A percentile compares a stretch with the other conserved stretches of the same genome.
These are phyloP conservation scores for Nepenthes alata DNA, from an alignment of 179 eudicot species.

Conservation along the genomic window DNA sequence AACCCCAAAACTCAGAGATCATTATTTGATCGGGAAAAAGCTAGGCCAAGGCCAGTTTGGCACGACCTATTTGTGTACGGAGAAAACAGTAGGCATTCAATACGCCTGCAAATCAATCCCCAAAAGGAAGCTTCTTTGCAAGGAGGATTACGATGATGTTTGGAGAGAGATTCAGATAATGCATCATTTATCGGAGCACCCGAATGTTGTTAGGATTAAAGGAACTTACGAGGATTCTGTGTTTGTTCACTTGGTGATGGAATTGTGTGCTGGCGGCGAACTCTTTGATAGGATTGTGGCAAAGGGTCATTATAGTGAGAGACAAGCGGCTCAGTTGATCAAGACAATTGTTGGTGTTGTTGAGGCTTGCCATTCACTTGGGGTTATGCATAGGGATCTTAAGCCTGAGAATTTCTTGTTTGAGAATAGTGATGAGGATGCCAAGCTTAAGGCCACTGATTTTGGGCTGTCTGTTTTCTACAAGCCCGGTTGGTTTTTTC, in stretches of 20 bases:
- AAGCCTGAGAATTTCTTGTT: constrained; percentile 86
- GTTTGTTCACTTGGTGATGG: constrained; percentile 77
- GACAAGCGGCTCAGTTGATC: constrained; percentile 52
- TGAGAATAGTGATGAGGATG: constrained; percentile 59
- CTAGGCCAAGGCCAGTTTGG: constrained; percentile 85
- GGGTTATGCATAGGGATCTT: constrained; percentile 87
- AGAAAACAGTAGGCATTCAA: constrained; percentile 35
- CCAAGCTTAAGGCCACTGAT: constrained; percentile 77
- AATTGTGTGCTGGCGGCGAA: constrained; percentile 68
- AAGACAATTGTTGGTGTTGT: constrained; percentile 73
- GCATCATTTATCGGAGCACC: constrained; percentile 77
- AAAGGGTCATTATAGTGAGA: constrained; percentile 72
- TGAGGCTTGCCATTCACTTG: constrained; percentile 80
- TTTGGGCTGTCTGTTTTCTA: constrained; percentile 80
- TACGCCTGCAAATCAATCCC: constrained; percentile 81
- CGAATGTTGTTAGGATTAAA: constrained; percentile 56
- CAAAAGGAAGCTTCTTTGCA: constrained; percentile 56
- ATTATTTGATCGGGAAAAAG: constrained; percentile 47
- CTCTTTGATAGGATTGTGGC: constrained; percentile 71
- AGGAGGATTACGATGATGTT: constrained; percentile 69
- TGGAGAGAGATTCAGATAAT: constrained; percentile 86
- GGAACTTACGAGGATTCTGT: constrained; percentile 71
- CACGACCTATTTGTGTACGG: constrained; percentile 57
- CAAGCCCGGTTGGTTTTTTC: constrained; percentile 55
- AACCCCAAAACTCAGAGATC: constrained; percentile 58